Conservation (phyloP, 2,329 filamentous ascomycete genomes). For the Dendrostoma leiphaemia region DNA sequence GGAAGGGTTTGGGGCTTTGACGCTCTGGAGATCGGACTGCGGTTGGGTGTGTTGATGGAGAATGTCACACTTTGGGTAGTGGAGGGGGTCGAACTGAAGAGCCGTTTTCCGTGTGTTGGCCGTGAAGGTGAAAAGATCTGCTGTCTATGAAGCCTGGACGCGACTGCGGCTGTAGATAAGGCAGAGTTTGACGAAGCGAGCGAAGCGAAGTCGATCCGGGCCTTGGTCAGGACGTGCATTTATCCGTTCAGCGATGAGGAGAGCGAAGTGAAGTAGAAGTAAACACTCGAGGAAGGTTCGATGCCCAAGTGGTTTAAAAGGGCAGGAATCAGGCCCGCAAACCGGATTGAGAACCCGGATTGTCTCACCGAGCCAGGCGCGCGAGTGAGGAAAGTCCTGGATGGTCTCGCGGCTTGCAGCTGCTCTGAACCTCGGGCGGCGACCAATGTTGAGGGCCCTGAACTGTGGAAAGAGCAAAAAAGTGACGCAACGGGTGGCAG, state of each 20-base stretch:
- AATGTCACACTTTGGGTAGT: not conserved
- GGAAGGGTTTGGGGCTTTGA: not conserved
- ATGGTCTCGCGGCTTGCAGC: conserved; percentile 13
- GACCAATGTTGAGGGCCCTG: not conserved
- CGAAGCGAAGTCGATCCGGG: not conserved
- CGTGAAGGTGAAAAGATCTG: not conserved
- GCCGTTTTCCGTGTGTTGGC: not conserved
- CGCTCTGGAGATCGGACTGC: too few species aligned
- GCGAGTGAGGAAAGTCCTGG: not conserved
- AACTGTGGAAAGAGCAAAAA: conserved; percentile 1
- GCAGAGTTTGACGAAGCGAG: not conserved
- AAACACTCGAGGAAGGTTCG: not conserved
- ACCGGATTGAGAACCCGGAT: too few species aligned
- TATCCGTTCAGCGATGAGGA: not conserved
- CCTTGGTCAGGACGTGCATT: conserved; percentile 9
- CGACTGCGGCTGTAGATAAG: too few species aligned
- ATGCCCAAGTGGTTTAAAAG: conserved; percentile 5
- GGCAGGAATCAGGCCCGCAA: too few species aligned
- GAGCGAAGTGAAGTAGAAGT: not conserved
- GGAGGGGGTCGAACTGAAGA: not conserved
- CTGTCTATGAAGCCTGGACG: too few species aligned
- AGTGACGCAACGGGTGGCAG: conserved; percentile 17
- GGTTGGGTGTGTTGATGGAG: not conserved
- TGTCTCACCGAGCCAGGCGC: too few species aligned
- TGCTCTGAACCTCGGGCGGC: not conserved